Conservation (phyloP, 1,284 basidiomycete species). For the Boletus holoroseus region DNA sequence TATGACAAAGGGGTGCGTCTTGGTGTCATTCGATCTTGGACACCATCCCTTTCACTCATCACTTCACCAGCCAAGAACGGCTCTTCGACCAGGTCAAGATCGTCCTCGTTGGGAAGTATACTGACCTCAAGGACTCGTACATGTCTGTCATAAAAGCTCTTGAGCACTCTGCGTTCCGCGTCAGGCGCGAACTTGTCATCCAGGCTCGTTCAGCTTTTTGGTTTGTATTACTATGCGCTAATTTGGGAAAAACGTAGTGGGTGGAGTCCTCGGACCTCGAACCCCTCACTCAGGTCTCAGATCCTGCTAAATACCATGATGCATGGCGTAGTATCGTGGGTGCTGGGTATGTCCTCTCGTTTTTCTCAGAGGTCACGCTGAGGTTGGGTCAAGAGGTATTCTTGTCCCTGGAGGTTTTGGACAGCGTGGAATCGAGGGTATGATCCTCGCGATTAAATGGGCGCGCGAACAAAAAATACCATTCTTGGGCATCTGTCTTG, state of each 20-base stretch:
- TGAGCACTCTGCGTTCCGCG: constrained; percentile 93
- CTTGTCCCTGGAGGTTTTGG: constrained; percentile 97
- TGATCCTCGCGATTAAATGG: constrained; percentile 96
- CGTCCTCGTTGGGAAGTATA: constrained; percentile 97
- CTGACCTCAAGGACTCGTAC: constrained; percentile 95
- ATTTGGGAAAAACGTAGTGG: constrained; percentile 55
- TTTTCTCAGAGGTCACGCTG: constrained; percentile 3
- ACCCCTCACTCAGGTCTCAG: constrained; percentile 66
- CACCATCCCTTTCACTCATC: constrained; percentile 2
- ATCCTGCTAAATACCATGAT: constrained; percentile 91
- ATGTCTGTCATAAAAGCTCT: constrained; percentile 98
- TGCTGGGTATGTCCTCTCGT: constrained; percentile 55
- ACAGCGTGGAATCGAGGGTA: constrained; percentile 89
- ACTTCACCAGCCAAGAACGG: constrained; percentile 69
- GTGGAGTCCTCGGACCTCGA: constrained; percentile 96
- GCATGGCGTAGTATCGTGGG: constrained; percentile 93
- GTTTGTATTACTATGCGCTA: constrained; percentile 5
- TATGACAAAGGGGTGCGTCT: constrained; percentile 65
- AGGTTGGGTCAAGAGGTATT: constrained; percentile 61
- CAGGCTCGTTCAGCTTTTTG: constrained; percentile 46
- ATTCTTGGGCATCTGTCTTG: constrained; percentile 95
- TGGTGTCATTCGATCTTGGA: not conserved
- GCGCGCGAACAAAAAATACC: constrained; percentile 93
- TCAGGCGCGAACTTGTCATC: constrained; percentile 77
- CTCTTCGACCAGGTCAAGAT: constrained; percentile 90